Conservation (phyloP, 179 eudicot species). For the Silene coronaria region DNA sequence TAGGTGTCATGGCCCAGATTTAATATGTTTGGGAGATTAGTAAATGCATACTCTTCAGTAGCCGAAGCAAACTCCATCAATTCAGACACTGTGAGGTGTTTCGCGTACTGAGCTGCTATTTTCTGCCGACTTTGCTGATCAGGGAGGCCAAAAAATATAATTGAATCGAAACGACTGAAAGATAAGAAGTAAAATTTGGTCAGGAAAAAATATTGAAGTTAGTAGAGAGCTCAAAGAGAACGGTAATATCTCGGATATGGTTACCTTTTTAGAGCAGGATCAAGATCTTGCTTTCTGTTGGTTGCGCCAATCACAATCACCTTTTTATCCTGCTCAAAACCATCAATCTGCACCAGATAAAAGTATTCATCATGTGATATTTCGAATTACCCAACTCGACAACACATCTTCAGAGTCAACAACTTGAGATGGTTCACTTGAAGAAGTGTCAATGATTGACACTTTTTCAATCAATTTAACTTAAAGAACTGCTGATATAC, state of each 20-base stretch:
- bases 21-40: too few relatives aligned
- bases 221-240: neutral
- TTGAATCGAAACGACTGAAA: conserved; percentile 86
- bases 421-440: too few relatives aligned
- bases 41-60: conserved; percentile 50
- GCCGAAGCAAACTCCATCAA: conserved; percentile 58
- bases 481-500: neutral
- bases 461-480: neutral
- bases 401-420: too few relatives aligned
- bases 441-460: too few relatives aligned
- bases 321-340: conserved; percentile 93
- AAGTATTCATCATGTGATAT: neutral
- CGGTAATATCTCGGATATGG: neutral
- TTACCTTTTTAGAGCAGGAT: conserved; percentile 93
- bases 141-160: conserved; percentile 76
- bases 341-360: conserved; percentile 69
- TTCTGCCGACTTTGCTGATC: conserved; percentile 70
- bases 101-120: conserved; percentile 90
- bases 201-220: neutral
- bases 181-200: neutral
- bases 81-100: conserved; percentile 69
- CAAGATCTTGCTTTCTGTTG: conserved; percentile 94
- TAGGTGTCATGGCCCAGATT: too few relatives aligned
- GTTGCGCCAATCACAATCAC: conserved; percentile 97
- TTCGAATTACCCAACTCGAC: neutral